These are phyloP conservation scores for Eremothecium sinecaudum DNA, from an alignment of 1,139 yeast genomes.

Conservation along the genomic window DNA sequence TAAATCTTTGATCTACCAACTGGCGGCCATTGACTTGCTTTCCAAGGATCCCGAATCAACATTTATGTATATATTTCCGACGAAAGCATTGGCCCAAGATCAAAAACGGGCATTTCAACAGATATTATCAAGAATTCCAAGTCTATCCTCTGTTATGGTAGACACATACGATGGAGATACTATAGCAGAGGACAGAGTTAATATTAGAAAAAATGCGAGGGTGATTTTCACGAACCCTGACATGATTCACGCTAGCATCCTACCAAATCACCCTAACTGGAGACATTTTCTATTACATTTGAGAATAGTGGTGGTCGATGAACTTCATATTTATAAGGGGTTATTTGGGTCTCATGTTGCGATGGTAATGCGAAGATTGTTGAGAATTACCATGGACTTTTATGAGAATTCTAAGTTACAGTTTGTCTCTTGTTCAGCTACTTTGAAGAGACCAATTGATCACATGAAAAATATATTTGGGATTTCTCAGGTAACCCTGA, in stretches of 20 bases:
- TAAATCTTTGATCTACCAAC: conserved; percentile 80
- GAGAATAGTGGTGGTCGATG: conserved; percentile 76
- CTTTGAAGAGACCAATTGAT: conserved; percentile 59
- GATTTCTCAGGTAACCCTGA: conserved; percentile 42
- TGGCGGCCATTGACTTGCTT: conserved; percentile 58
- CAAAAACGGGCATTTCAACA: conserved; percentile 70
- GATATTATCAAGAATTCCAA: conserved; percentile 41
- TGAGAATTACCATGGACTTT: conserved; percentile 45
- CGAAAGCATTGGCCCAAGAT: conserved; percentile 95
- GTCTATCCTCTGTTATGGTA: conserved; percentile 32
- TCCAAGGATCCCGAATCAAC: conserved; percentile 48
- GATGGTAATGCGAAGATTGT: conserved; percentile 66
- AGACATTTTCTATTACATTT: conserved; percentile 52
- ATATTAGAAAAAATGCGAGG: conserved; percentile 53
- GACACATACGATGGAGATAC: conserved; percentile 96
- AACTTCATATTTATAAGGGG: conserved; percentile 82
- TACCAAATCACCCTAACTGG: conserved; percentile 75
- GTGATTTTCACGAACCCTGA: conserved; percentile 93
- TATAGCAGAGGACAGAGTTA: conserved; percentile 41
- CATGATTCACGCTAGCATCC: conserved; percentile 73
- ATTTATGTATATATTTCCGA: conserved; percentile 85
- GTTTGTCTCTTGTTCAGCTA: conserved; percentile 89
- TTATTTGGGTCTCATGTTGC: conserved; percentile 90
- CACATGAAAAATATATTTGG: conserved; percentile 74
- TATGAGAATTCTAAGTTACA: conserved; percentile 45